Conservation (phyloP, 768 basidiomycete genomes). For the Pleurotus sapidus region DNA sequence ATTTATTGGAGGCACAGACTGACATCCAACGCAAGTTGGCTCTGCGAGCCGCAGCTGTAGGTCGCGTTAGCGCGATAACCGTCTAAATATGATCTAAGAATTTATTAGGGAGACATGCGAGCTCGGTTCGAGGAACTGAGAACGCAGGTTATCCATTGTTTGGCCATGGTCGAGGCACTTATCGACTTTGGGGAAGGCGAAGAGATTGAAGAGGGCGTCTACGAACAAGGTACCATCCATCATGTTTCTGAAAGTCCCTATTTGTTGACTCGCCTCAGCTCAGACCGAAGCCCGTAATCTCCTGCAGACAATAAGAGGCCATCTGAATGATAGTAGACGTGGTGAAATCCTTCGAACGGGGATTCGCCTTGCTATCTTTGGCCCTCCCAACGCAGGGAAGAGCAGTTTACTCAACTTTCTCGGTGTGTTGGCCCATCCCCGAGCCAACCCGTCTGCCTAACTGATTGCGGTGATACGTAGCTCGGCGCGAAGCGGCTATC, state of each 20-base stretch:
- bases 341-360: conserved; percentile 86
- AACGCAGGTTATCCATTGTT: conserved; percentile 62
- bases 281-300: conserved; percentile 46
- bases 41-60: conserved; percentile 61
- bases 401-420: conserved; percentile 85
- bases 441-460: not conserved
- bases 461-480: conserved; percentile 31
- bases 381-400: conserved; percentile 94
- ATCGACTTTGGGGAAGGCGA: conserved; percentile 95
- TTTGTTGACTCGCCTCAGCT: conserved; percentile 37
- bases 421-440: conserved; percentile 36
- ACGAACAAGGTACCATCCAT: conserved; percentile 54
- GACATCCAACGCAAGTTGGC: conserved; percentile 78
- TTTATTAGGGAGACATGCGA: conserved; percentile 56
- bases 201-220: conserved; percentile 81
- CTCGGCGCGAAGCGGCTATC: conserved; percentile 85
- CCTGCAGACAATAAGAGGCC: conserved; percentile 44
- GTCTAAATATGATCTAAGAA: conserved; percentile 7
- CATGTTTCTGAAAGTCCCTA: no score
- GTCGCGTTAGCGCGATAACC: conserved; percentile 21
- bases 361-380: conserved; percentile 83
- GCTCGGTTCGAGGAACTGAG: conserved; percentile 64
- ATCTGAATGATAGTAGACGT: conserved; percentile 68
- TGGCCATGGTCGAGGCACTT: conserved; percentile 81
- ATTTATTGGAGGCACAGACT: conserved; percentile 87